These are phyloP conservation scores for Remersonia thermophila DNA, from an alignment of 2,329 filamentous ascomycete genomes.

Conservation along the genomic window DNA sequence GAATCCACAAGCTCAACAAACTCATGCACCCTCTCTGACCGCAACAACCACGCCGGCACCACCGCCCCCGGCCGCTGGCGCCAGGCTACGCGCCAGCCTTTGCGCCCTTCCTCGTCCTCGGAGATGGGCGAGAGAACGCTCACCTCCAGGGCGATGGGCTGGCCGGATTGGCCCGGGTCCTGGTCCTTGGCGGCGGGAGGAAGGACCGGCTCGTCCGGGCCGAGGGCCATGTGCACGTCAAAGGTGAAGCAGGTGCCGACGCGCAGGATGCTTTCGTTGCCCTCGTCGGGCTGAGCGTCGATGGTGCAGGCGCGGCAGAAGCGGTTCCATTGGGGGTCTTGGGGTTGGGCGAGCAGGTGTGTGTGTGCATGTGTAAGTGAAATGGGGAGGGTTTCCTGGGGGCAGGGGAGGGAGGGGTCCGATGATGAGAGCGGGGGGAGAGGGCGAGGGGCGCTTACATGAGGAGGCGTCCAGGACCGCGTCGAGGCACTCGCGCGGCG, in stretches of 20 bases:
- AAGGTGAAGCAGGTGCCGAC: slow-evolving; percentile 23
- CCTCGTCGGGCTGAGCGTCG: slow-evolving; percentile 14
- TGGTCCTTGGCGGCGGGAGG: neutral
- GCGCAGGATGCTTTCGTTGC: slow-evolving; percentile 16
- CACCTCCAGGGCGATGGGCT: slow-evolving; percentile 17
- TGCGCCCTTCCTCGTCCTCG: slow-evolving; percentile 10
- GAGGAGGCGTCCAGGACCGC: slow-evolving; percentile 24
- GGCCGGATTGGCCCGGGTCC: neutral
- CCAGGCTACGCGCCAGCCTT: slow-evolving; percentile 30
- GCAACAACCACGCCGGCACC: slow-evolving; percentile 22
- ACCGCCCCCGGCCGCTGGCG: slow-evolving; percentile 17
- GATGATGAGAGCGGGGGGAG: neutral
- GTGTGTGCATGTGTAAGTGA: neutral
- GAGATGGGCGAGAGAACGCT: slow-evolving; percentile 24
- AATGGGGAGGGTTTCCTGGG: neutral
- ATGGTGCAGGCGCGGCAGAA: slow-evolving; percentile 22
- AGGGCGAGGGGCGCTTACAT: slow-evolving; percentile 14
- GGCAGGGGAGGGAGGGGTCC: neutral
- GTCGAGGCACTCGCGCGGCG: slow-evolving; percentile 22
- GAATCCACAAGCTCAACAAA: slow-evolving; percentile 23
- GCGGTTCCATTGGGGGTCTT: slow-evolving; percentile 24
- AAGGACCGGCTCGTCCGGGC: slow-evolving; percentile 15
- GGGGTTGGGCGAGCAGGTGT: neutral
- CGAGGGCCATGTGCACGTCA: slow-evolving; percentile 24
- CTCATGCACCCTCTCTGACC: slow-evolving; percentile 32